Evolutionary conservation across 2,329 filamentous ascomycete species (phyloP), one percentile per base, ranked within the genome.

Genomic region (Ophiostoma montium): DNA sequence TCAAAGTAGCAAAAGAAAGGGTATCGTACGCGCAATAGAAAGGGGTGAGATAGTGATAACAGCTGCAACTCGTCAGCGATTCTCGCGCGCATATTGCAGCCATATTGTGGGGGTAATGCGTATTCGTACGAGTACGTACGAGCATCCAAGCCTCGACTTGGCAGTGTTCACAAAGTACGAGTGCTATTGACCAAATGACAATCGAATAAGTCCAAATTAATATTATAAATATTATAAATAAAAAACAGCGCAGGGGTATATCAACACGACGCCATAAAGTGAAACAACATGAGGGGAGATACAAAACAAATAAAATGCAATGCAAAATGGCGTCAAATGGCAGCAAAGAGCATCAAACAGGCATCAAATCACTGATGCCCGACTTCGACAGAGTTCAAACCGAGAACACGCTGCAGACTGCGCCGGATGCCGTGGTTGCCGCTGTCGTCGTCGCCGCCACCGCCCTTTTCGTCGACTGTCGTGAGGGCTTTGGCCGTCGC

Each of bases 371-470:
- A 27, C 8, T 27, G 5, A 27, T 27, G 23, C 5, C 23, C 23
- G 23, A 27, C 23, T 5, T 27, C 23, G 23, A 27, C 23, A 8
- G 16, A 19, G 15, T 35, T 60, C 1, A 67, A 51, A 0, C 63
- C 62, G 11, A 67, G 54, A 3, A 64, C 63, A 15, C 60, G 58
- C 47, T 65, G 63, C 21, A 66, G 41, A 45, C 63, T 64, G 49
- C 57, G 62, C 35, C 58, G 58, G 44, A 66, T 57, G 8, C 60
- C 60, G 49, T 58, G 64, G 31, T 53, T 42, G 21, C 47, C 48
- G 15, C 46, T 48, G 36, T 18, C 46, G 3, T 33, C 42, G 33
- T 54, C 51, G 11, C 38, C 47, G 4, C 45, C 15, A 15, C 15
- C n/a, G 15, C 32, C 51, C 16, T 47, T 42, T 15, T 54, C 50